phyloP scores from a whole-genome alignment of 2,329 filamentous ascomycete genomes.

The Berkeleyomyces basicola region DNA sequence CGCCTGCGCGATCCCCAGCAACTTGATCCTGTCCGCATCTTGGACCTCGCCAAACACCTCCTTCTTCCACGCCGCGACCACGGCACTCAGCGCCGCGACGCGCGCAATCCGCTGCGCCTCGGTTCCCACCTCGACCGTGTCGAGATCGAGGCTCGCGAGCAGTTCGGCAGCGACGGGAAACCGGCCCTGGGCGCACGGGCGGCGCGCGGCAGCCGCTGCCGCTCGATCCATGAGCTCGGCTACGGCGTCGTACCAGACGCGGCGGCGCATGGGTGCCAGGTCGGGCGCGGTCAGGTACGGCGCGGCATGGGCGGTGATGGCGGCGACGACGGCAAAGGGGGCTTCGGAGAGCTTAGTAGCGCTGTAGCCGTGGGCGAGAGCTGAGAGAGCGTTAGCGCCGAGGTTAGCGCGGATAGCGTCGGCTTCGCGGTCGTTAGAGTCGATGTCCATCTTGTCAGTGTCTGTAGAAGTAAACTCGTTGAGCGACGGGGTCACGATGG shows the following conservation, averaged over 20 bases:
- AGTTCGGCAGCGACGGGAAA: constrained; percentile 22
- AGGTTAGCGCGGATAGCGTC: constrained; percentile 24
- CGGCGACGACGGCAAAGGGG: constrained; percentile 24
- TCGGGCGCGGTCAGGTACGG: constrained; percentile 25
- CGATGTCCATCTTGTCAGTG: constrained; percentile 54
- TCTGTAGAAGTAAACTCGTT: constrained; percentile 34
- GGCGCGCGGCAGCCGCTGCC: constrained; percentile 20
- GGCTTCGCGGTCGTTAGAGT: constrained; percentile 22
- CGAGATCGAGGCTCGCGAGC: constrained; percentile 31
- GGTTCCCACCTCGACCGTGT: constrained; percentile 29
- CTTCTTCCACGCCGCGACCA: constrained; percentile 26
- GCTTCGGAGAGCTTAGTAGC: constrained; percentile 23
- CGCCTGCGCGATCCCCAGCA: constrained; percentile 21
- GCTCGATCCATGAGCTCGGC: constrained; percentile 25
- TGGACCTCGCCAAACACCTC: constrained; percentile 26
- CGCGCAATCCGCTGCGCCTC: constrained; percentile 35
- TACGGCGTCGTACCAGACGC: constrained; percentile 36
- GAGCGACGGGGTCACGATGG: constrained; percentile 46
- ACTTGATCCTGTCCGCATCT: constrained; percentile 17
- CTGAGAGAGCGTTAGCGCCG: constrained; percentile 34
- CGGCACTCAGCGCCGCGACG: constrained; percentile 27
- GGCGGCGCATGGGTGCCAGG: constrained; percentile 29
- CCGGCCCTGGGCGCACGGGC: constrained; percentile 15
- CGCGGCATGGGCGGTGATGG: constrained; percentile 25
- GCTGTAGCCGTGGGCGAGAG: constrained; percentile 33